Evolutionary conservation across 1,284 basidiomycete species (phyloP).

Genomic region (Cerioporus squamosus): DNA sequence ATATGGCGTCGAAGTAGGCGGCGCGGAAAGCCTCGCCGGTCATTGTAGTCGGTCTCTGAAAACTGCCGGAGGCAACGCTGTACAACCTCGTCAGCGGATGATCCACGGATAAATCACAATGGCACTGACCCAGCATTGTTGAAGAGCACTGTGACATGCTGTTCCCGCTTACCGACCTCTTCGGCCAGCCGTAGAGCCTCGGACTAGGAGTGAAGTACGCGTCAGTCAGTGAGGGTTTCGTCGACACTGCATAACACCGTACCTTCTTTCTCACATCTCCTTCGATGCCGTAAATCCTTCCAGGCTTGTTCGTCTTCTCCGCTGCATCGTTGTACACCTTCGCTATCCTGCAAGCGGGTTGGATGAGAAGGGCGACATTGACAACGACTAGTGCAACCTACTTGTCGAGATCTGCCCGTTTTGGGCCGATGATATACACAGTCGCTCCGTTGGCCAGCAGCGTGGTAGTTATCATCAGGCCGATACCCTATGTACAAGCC

Average conservation of each 20-base stretch:
- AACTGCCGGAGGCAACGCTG: conserved; percentile 21
- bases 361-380: not conserved
- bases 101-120: not conserved
- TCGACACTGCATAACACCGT: not conserved
- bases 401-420: conserved; percentile 47
- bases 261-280: conserved; percentile 54
- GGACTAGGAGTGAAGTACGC: conserved; percentile 31
- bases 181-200: conserved; percentile 51
- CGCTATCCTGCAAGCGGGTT: conserved; percentile 32
- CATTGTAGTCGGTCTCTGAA: conserved; percentile 40
- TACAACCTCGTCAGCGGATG: not conserved
- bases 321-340: conserved; percentile 45
- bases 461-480: conserved; percentile 50
- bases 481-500: conserved; percentile 44
- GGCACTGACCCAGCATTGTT: conserved; percentile 42
- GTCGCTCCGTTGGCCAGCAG: conserved; percentile 54
- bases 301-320: conserved; percentile 34
- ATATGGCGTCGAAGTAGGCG: conserved; percentile 44
- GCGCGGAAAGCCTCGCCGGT: conserved; percentile 44
- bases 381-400: conserved; percentile 16
- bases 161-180: conserved; percentile 43
- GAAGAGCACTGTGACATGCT: conserved; percentile 49
- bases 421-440: conserved; percentile 52
- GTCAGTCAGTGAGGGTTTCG: not conserved
- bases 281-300: conserved; percentile 46